Evolutionary conservation across 495 filamentous ascomycete species (phyloP), one percentile per base, ranked within the genome.

Genomic region (Echria macrotheca): DNA sequence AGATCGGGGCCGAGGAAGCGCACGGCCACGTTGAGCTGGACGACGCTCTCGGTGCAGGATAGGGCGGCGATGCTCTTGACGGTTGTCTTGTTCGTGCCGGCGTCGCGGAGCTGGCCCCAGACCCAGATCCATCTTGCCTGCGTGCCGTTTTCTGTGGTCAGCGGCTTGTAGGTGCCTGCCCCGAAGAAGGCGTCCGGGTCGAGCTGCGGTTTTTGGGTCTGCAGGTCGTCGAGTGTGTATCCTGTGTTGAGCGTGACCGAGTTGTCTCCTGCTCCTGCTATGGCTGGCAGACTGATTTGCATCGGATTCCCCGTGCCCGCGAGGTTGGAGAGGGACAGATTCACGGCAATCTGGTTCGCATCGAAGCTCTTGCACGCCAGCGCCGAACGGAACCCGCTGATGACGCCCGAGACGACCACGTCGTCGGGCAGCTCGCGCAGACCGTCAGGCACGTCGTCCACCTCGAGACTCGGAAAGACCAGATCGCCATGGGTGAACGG

Each of bases 11-110:
- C 58, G 12, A 50, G 14, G 37, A 61, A 57, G 23, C 38, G 32
- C 2, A 48, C 37, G n/a, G 29, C 23, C 8, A 49, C 51, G 36
- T 45, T 55, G 23, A 64, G 47, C 39, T 51, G 51, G n/a, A 56
- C 21, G 17, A 56, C 31, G 0, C 58, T 49, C 36, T 64, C 61
- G 28, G 58, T 64, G 51, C 58, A 64, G 5, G 51, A 40, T 22
- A 61, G 37, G 2, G 54, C 60, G 1, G 48, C 44, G 9, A 55
- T 35, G 22, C 28, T 44, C 29, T 43, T 33, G 3, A 56, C 44
- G 2, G 24, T 46, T 1, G 42, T 28, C 21, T 47, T 25, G 40
- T 31, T 37, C 11, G 44, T 50, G 26, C 44, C 44, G 11, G 50
- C 52, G 23, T 49, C 25, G 7, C 39, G 10, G 9, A 60, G 48